Percentiles rank a stretch among this genome's conserved stretches.
phyloP scores from a whole-genome alignment of 2,329 filamentous ascomycete genomes.

The Coniosporium tulheliwenetii region DNA sequence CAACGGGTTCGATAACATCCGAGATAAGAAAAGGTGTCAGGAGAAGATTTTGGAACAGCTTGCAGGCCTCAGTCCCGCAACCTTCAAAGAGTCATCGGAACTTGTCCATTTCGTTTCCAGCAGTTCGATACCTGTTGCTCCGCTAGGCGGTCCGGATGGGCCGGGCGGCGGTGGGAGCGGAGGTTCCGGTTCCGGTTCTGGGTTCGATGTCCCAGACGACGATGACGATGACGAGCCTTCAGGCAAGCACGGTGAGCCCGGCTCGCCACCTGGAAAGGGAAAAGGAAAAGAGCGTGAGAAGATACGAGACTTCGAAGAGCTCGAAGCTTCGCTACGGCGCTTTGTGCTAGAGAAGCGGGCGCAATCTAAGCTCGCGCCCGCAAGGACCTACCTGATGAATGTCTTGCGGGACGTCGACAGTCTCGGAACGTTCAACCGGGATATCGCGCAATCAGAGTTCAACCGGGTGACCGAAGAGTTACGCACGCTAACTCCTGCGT shows the following conservation, averaged over 20 bases:
- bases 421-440: slow-evolving; percentile 71
- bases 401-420: slow-evolving; percentile 75
- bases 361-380: slow-evolving; percentile 85
- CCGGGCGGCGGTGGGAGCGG: slow-evolving; percentile 42
- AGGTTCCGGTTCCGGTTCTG: slow-evolving; percentile 19
- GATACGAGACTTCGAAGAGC: slow-evolving; percentile 71
- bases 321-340: slow-evolving; percentile 76
- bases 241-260: slow-evolving; percentile 34
- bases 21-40: slow-evolving; percentile 79
- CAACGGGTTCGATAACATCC: slow-evolving; percentile 89
- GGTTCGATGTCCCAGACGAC: slow-evolving; percentile 15
- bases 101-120: slow-evolving; percentile 97
- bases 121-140: slow-evolving; percentile 71
- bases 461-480: slow-evolving; percentile 71
- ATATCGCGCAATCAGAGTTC: slow-evolving; percentile 73
- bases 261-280: slow-evolving; percentile 46
- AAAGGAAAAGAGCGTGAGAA: slow-evolving; percentile 70
- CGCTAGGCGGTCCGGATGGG: slow-evolving; percentile 38
- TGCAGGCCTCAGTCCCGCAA: slow-evolving; percentile 71
- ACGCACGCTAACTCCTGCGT: slow-evolving; percentile 65
- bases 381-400: slow-evolving; percentile 89
- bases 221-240: slow-evolving; percentile 37
- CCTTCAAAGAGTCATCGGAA: slow-evolving; percentile 81
- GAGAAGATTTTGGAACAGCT: slow-evolving; percentile 91
- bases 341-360: slow-evolving; percentile 95